Evolutionary conservation across 768 basidiomycete genomes (phyloP).

Genomic region (Rickenella mellea): DNA sequence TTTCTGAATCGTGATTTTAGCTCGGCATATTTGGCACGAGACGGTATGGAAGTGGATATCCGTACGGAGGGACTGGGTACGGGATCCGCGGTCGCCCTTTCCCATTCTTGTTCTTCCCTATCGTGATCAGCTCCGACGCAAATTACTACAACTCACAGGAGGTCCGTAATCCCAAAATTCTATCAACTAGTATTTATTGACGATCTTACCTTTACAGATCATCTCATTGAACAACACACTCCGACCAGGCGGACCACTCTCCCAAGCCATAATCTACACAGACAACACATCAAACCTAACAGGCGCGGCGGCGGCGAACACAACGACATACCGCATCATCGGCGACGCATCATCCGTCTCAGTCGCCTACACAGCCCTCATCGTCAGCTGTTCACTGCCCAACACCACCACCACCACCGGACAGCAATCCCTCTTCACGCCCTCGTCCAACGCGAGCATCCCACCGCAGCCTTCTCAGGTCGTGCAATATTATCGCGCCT

Average conservation of each 20-base stretch:
- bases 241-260: neutral
- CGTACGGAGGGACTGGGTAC: slow-evolving; percentile 27
- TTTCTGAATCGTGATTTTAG: no score
- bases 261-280: neutral
- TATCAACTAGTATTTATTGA: neutral
- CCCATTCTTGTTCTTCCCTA: slow-evolving; percentile 32
- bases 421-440: slow-evolving; percentile 11
- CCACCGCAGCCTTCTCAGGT: slow-evolving; percentile 1
- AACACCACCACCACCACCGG: slow-evolving; percentile 7
- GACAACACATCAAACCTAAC: no score
- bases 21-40: neutral
- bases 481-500: slow-evolving; percentile 10
- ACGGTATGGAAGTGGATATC: slow-evolving; percentile 56
- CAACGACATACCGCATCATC: slow-evolving; percentile 1
- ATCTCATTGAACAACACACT: neutral
- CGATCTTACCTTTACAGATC: neutral
- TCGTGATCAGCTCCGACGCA: neutral
- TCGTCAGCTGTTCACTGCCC: neutral
- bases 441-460: slow-evolving; percentile 4
- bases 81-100: slow-evolving; percentile 43
- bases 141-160: neutral
- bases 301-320: neutral
- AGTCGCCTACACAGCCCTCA: neutral
- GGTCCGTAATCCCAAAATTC: neutral
- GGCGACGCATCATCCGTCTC: slow-evolving; percentile 2